Evolutionary conservation across 2,329 filamentous ascomycete genomes (phyloP), one percentile per base, ranked within the genome.

Genomic region (Aspergillus quadricinctus): DNA sequence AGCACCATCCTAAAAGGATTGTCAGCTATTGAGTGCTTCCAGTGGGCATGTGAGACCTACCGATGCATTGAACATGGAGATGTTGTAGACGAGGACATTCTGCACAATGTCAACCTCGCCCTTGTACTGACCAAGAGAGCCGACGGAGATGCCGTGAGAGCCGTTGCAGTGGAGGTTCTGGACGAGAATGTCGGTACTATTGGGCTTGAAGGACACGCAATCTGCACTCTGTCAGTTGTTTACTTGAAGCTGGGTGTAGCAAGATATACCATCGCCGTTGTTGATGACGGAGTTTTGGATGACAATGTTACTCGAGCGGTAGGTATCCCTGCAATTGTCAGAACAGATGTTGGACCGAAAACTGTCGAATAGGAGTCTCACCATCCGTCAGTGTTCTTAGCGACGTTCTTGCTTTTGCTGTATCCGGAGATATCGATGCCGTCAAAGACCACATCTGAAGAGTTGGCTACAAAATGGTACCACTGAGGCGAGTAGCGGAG

Each of bases 161-260:
- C 86, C 86, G 64, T 86, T 87, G 72, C 87, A 90, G 57, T 77
- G 73, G 3, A 90, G 73, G 59, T 86, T 85, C 67, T 89, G 86
- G 4, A 89, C 81, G 3, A 89, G 70, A 7, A 89, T 82, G 60
- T 88, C 81, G 46, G 85, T 89, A 63, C 81, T 85, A 69, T 89
- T 90, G 19, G 87, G 87, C 72, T 90, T 90, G 79, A 90, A 89
- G 0, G 85, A 86, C 11, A 90, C 84, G 58, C 88, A 90, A 67
- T 90, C 82, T 76, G 23, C 1, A 55, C 3, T 11, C 3, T 7
- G n/a, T 19, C n/a, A 23, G n/a, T 23, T 14, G 11, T 1, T 14
- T 45, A 3, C 21, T 23, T 21, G 41, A 45, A 8, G 8, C 19
- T 19, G 21, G 3, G 8, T 45, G 17, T 3, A 21, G 41, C 8